Base-by-base conservation (phyloP, 2,329 filamentous ascomycete species). In the Harringtonia lauricola region DNA sequence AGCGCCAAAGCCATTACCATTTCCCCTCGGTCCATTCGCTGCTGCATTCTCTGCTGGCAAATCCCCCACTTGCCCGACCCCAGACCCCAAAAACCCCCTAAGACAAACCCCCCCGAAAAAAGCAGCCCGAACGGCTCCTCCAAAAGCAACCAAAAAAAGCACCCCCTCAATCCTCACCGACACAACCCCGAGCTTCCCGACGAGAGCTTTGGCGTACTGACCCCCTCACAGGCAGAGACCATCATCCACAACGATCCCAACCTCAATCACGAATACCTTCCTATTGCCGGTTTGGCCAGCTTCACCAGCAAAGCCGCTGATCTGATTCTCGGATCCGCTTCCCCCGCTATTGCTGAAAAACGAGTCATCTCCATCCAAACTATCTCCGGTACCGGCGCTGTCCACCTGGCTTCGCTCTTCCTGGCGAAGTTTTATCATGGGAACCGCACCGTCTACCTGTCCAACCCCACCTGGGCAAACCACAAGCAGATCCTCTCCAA, bases 401-500 rank as follows among this genome's bases (percentile, higher is more conserved):
- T 95, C 52, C 92, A 98, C 62, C 71, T 96, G 31, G 92, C 92
- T 52, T 89, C 82, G 51, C 81, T 94, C 54, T 98, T 98, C 79
- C 82, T 98, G 48, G 71, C 84, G 63, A 89, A 83, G 64, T 98
- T 96, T 78, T 95, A 86, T 74, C 70, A 72, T 58, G 73, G 75
- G 59, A 78, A 74, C 66, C 82, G 77, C 53, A 78, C 81, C 47
- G 78, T 94, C 66, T 95, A 95, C 74, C 73, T 96, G 63, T 95
- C 88, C 57, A 85, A 84, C 64, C 92, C 92, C 42, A 98, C 92
- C 49, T 98, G 92, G 92, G 88, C 85, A 54, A 98, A 98, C 71
- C 92, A 98, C 79, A 82, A 94, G 70, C 92, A 96, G 66, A 95
- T 98, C 72, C 95, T 98, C 71, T 77, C 72, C 65, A 96, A 96